Evolutionary conservation across 176 grass and related monocot genomes (phyloP).

Genomic region (Lolium perenne): DNA sequence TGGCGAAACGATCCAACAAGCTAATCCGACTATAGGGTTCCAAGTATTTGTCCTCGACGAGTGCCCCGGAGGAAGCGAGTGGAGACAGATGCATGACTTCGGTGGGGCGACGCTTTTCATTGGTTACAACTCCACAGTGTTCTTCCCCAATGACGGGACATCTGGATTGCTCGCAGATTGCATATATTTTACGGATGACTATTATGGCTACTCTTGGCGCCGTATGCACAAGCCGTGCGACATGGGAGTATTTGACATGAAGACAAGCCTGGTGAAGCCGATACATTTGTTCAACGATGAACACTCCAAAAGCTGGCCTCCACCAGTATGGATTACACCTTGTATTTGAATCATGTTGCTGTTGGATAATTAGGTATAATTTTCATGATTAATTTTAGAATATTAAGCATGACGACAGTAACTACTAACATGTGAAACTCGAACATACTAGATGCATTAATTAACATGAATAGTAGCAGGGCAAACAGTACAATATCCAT

Average conservation of each 20-base stretch:
- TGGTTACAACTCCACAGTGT: not conserved
- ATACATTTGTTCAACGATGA: not conserved
- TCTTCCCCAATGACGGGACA: not conserved
- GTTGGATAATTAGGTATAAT: no score
- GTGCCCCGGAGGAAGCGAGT: not conserved
- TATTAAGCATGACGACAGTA: no score
- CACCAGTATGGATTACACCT: not conserved
- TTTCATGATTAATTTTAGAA: no score
- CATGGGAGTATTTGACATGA: not conserved
- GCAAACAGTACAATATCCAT: no score
- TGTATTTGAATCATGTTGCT: not conserved
- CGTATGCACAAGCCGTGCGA: not conserved
- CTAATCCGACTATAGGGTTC: not conserved
- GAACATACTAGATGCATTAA: no score
- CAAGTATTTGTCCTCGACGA: not conserved
- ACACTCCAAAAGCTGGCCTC: slow-evolving; percentile 4
- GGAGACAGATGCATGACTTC: not conserved
- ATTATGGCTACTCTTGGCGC: not conserved
- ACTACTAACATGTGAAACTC: no score
- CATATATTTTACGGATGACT: not conserved
- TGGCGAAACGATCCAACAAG: not conserved
- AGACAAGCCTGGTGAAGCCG: not conserved
- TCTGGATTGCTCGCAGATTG: not conserved
- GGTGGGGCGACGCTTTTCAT: not conserved
- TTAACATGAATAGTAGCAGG: no score